phyloP scores from a whole-genome alignment of 1,284 basidiomycete genomes.

The Termitomyces sp. region DNA sequence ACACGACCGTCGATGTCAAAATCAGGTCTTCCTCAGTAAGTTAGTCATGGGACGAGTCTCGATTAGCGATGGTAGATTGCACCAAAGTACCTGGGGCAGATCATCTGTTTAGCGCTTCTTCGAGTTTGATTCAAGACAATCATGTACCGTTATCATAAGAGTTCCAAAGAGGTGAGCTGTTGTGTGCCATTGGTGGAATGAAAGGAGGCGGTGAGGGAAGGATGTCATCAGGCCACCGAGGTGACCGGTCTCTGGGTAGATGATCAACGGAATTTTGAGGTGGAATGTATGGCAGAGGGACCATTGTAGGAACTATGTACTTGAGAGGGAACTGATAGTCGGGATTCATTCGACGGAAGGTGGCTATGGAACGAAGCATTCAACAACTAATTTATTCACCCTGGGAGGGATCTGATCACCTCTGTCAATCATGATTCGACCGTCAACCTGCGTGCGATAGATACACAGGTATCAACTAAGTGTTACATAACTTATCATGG shows the following conservation, averaged over 20 bases:
- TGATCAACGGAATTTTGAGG: not conserved
- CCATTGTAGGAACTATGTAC: constrained; percentile 15
- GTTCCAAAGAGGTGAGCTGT: not conserved
- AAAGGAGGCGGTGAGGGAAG: not conserved
- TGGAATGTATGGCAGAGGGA: not conserved
- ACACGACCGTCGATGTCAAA: constrained; percentile 49
- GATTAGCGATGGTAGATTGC: constrained; percentile 20
- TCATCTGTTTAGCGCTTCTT: not conserved
- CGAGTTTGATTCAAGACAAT: not conserved
- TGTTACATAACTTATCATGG: constrained; percentile 5
- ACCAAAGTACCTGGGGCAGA: constrained; percentile 13
- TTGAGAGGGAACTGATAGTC: constrained; percentile 39
- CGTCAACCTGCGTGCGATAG: constrained; percentile 27
- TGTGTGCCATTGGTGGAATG: not conserved
- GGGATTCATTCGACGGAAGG: constrained; percentile 45
- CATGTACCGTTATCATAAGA: constrained; percentile 11
- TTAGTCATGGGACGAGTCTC: constrained; percentile 26
- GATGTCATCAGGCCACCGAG: not conserved
- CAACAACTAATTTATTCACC: not conserved
- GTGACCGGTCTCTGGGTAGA: not conserved
- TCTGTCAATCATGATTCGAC: constrained; percentile 53
- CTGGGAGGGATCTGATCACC: constrained; percentile 22
- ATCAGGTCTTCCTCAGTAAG: constrained; percentile 48
- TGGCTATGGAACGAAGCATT: constrained; percentile 23
- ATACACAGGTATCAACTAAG: not conserved